Evolutionary conservation across 2,329 filamentous ascomycete species (phyloP), one percentile per base, ranked within the genome.

Genomic region (Monilinia fructigena): DNA sequence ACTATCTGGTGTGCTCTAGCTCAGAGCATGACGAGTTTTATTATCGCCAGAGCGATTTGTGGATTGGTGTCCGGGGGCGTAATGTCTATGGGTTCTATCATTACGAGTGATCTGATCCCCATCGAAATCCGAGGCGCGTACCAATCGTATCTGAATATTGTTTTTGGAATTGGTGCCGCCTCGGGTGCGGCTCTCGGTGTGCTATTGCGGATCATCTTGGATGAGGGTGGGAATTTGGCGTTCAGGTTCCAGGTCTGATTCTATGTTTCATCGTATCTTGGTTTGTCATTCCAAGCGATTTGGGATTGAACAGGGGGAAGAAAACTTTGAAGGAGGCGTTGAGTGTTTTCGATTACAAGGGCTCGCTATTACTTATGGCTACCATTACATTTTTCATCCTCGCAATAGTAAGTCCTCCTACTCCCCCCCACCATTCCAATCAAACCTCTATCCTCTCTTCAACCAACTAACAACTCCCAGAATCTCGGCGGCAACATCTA

Each of bases 61-160:
- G 91, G 91, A 0, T 76, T 93, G 4, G 90, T n/a, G 89, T 1
- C 89, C 0, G 91, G 90, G 0, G 90, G 89, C 0, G 82, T 89
- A 59, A 83, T 91, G 77, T 85, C 87, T 0, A 81, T 92, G 79
- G 88, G 85, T 1, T 86, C 82, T 7, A 91, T 93, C 65, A 86
- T 92, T 68, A 86, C 88, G 23, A 89, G 87, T 66, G 90, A 93
- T 75, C 78, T 92, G 58, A 89, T 93, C 47, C 88, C 88, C 1
- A 90, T 93, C 70, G 85, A 90, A 58, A 76, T 77, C 35, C 72
- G 68, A 81, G 90, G 89, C 4, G 83, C 84, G 4, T 93, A 90
- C 71, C 90, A 93, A 75, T 87, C 87, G 18, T 86, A 88, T 70
- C 83, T 90, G 72, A 89, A 91, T 74, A 80, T 90, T 55, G 81